Percentiles rank a stretch among this genome's conserved stretches.
phyloP scores from a whole-genome alignment of 805 yeast genomes.

The Yarrowia sp. region DNA sequence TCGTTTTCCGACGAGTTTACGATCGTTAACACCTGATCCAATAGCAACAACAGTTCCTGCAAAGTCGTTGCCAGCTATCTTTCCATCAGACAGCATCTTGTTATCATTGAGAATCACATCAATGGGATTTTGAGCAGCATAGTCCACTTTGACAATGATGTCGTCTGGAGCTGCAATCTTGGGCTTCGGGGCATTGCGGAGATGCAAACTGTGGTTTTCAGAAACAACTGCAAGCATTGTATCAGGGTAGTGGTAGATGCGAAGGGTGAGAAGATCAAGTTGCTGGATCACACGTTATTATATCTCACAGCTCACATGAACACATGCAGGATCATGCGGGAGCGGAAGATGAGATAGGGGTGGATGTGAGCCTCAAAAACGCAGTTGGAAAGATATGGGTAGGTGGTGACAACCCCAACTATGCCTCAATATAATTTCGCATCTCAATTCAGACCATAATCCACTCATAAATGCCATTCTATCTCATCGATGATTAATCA shows the following conservation, averaged over 20 bases:
- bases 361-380: too few species aligned
- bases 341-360: not conserved
- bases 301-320: not conserved
- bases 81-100: constrained; percentile 13
- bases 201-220: constrained; percentile 2
- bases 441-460: too few species aligned
- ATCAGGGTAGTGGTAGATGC: not conserved
- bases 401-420: too few species aligned
- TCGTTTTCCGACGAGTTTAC: constrained; percentile 19
- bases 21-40: constrained; percentile 5
- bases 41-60: constrained; percentile 12
- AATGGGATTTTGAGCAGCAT: constrained; percentile 31
- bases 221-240: constrained; percentile 14
- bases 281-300: not conserved
- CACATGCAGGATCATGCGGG: not conserved
- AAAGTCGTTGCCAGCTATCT: constrained; percentile 16
- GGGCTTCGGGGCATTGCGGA: not conserved
- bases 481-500: too few species aligned
- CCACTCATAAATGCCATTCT: too few species aligned
- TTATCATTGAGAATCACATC: constrained; percentile 18
- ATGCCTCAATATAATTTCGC: too few species aligned
- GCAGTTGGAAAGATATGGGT: too few species aligned
- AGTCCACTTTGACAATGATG: constrained; percentile 26
- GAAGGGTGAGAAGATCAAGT: not conserved
- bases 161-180: constrained; percentile 2